Evolutionary conservation across 495 filamentous ascomycete genomes (phyloP), one percentile per base, ranked within the genome.

Genomic region (Penicillium coffeae): DNA sequence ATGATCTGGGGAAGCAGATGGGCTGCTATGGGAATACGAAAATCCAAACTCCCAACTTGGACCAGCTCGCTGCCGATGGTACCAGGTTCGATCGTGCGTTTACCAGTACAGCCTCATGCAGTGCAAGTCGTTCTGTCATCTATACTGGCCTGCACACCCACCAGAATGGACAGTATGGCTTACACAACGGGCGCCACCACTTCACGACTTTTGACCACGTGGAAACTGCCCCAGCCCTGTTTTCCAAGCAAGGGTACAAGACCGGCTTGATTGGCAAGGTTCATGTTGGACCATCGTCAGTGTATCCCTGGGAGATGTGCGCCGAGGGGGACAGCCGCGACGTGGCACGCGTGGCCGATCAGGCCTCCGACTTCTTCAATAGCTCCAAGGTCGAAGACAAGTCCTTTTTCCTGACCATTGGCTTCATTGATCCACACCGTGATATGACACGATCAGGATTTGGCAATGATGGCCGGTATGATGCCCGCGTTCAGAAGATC

Each of bases 141-240:
- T 75, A 75, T 47, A 74, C 69, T 0, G 73, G 72, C 6, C 55
- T 75, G 2, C 72, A 75, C 50, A 75, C 70, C 0, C 73, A 76
- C 44, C 50, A 75, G 46, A 75, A 68, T 38, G 73, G 73, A 0
- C 71, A 74, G 45, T 76, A 76, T 46, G 73, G 73, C 0, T 58
- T 75, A 1, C 47, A 52, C 21, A 56, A 52, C 38, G 50, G 50
- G 5, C 50, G 53, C 9, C 63, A 68, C 41, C 67, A 73, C 50
- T 75, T 77, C 48, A 53, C 57, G 21, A 76, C 70, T 2, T 70
- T 64, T 42, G 60, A 71, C 16, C 59, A 74, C 42, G 61, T 75
- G 16, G 59, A 71, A 13, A 70, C 70, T 13, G 59, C 57, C 2
- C 72, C 73, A 8, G 52, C 48, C 2, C 53, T 75, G 0, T 63